These are phyloP conservation scores for Quercus robur DNA, from an alignment of 306 rosid species.

Conservation along the genomic window DNA sequence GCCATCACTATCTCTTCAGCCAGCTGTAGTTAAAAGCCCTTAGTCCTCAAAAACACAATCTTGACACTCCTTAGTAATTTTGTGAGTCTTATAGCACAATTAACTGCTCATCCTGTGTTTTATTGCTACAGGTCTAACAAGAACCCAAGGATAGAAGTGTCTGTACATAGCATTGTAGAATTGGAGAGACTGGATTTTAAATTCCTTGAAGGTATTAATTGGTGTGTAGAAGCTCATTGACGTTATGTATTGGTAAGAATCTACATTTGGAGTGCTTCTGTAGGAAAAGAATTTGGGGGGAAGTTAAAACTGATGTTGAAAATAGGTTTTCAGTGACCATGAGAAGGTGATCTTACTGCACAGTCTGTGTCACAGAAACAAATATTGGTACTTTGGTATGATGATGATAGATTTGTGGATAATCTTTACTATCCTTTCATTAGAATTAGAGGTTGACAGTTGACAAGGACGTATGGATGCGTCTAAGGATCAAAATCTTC, in stretches of 20 bases:
- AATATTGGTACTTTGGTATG: background rate
- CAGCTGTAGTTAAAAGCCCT: background rate
- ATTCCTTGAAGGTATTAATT: conserved; percentile 20
- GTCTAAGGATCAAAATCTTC: no score
- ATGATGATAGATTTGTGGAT: background rate
- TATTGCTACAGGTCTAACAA: conserved; percentile 44
- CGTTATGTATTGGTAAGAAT: conserved; percentile 22
- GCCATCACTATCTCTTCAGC: background rate
- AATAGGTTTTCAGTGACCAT: background rate
- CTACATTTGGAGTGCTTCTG: conserved; percentile 28
- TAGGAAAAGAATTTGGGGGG: conserved; percentile 4
- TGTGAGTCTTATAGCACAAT: background rate
- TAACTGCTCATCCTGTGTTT: background rate
- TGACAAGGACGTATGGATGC: no score
- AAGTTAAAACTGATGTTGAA: background rate
- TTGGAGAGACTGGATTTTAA: conserved; percentile 18
- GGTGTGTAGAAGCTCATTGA: conserved; percentile 32
- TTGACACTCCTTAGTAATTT: background rate
- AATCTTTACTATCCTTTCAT: background rate
- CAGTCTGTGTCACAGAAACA: background rate
- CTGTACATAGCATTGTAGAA: conserved; percentile 52
- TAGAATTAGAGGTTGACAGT: no score
- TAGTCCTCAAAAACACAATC: background rate
- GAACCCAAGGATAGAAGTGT: conserved; percentile 16
- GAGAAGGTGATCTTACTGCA: background rate